A percentile compares a stretch with the other conserved stretches of the same genome.
Evolutionary conservation across 2,329 filamentous ascomycete genomes (phyloP).

Genomic region (Xylaria sp.): DNA sequence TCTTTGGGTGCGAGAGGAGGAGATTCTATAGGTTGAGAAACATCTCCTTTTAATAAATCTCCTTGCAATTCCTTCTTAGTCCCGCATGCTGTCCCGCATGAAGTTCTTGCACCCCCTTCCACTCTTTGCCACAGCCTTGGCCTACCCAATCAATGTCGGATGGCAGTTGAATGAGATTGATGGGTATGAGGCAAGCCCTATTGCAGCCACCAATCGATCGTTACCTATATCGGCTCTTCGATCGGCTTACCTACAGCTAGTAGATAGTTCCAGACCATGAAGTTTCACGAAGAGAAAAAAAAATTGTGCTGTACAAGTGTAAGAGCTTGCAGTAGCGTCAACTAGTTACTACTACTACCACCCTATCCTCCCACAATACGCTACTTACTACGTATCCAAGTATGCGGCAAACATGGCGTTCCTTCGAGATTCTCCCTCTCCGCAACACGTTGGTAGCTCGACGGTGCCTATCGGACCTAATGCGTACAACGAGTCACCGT

Average conservation of each 20-base stretch:
- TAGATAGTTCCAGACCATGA: conserved; percentile 22
- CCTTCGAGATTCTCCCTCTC: neutral
- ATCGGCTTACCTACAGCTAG: conserved; percentile 3
- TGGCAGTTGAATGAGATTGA: neutral
- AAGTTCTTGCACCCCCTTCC: neutral
- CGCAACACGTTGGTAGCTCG: conserved; percentile 5
- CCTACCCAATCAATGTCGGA: neutral
- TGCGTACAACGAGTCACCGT: conserved; percentile 18
- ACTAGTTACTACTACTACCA: conserved; percentile 1
- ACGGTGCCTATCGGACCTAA: conserved; percentile 7
- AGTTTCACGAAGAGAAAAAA: neutral
- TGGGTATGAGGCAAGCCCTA: neutral
- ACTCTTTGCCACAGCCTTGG: conserved; percentile 3
- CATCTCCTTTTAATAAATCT: neutral
- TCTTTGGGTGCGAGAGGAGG: neutral
- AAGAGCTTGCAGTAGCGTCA: conserved; percentile 35
- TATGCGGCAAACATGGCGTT: conserved; percentile 9
- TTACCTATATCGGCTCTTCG: conserved; percentile 19
- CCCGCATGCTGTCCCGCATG: neutral
- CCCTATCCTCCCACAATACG: neutral
- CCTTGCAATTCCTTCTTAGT: neutral
- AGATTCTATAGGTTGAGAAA: neutral
- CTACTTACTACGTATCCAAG: conserved; percentile 3
- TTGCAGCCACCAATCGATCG: conserved; percentile 19
- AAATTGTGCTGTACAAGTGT: conserved; percentile 5